Percentiles rank a stretch among this genome's conserved stretches.
Evolutionary conservation across 768 basidiomycete genomes (phyloP).

Genomic region (Fomitopsis pulvina): DNA sequence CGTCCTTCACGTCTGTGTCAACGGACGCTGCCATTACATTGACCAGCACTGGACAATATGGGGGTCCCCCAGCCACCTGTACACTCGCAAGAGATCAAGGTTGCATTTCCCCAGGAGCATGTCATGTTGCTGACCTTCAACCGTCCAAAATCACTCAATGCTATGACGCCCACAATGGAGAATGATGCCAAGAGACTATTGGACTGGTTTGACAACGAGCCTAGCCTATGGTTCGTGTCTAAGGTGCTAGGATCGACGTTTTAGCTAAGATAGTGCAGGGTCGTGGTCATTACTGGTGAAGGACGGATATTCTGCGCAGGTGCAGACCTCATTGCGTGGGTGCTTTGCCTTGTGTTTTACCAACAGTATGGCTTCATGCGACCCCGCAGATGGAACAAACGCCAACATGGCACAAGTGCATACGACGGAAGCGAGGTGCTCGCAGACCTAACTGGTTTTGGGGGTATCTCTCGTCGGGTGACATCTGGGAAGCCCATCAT

Average conservation of each 20-base stretch:
- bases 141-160: slow-evolving; percentile 66
- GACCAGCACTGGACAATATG: no score
- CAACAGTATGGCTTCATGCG: neutral
- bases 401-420: slow-evolving; percentile 36
- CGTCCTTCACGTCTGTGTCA: no score
- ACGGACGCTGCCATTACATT: no score
- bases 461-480: slow-evolving; percentile 61
- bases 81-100: slow-evolving; percentile 31
- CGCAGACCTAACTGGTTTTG: slow-evolving; percentile 54
- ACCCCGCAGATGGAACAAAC: slow-evolving; percentile 50
- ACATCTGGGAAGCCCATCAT: slow-evolving; percentile 65
- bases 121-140: slow-evolving; percentile 54
- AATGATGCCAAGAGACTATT: slow-evolving; percentile 45
- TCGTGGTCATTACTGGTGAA: slow-evolving; percentile 64
- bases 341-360: slow-evolving; percentile 6
- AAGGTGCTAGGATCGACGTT: neutral
- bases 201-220: slow-evolving; percentile 71
- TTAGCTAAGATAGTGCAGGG: slow-evolving; percentile 37
- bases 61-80: slow-evolving; percentile 16
- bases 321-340: slow-evolving; percentile 70
- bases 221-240: slow-evolving; percentile 56
- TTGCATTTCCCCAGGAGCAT: slow-evolving; percentile 42
- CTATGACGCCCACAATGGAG: slow-evolving; percentile 57
- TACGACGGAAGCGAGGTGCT: slow-evolving; percentile 39
- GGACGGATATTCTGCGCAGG: slow-evolving; percentile 76